A percentile compares a stretch with the other conserved stretches of the same genome.
Conservation (phyloP, 139 green algal species). For the Penium margaritaceum region DNA sequence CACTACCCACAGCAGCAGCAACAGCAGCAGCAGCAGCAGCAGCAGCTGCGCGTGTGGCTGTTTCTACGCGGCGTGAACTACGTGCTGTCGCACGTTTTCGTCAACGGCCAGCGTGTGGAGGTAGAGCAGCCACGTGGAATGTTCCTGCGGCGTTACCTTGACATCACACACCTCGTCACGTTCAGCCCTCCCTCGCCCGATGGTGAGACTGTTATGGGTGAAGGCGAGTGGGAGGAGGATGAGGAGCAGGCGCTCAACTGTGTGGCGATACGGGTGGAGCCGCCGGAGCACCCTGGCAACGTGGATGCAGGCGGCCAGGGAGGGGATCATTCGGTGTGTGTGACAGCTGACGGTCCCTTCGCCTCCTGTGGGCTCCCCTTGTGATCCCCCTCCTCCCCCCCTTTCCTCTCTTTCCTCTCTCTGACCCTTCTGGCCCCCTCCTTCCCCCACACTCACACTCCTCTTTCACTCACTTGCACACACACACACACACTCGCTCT, state of each 20-base stretch:
- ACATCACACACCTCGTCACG: conserved; percentile 29
- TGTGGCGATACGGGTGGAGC: conserved; percentile 41
- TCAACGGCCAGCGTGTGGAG: conserved; percentile 23
- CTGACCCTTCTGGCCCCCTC: too few relatives aligned
- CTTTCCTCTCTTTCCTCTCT: too few relatives aligned
- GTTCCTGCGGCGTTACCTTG: conserved; percentile 43
- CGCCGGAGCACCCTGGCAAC: conserved; percentile 42
- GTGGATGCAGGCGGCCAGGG: conserved; percentile 46
- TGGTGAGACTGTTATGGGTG: not conserved
- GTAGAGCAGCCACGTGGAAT: conserved; percentile 34
- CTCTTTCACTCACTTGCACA: too few relatives aligned
- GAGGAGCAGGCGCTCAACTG: too few relatives aligned
- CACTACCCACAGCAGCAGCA: too few relatives aligned
- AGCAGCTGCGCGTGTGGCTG: conserved; percentile 25
- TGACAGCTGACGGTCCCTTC: too few relatives aligned
- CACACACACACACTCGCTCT: too few relatives aligned
- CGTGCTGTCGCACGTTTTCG: conserved; percentile 20
- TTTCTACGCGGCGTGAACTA: conserved; percentile 48
- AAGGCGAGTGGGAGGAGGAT: not conserved
- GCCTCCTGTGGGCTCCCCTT: too few relatives aligned
- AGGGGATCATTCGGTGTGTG: conserved; percentile 38
- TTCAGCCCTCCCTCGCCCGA: not conserved
- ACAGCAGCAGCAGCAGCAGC: not conserved
- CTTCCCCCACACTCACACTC: too few relatives aligned
- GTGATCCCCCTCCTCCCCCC: too few relatives aligned